Conservation (phyloP, 2,329 filamentous ascomycete species). For the Cordyceps sp. region DNA sequence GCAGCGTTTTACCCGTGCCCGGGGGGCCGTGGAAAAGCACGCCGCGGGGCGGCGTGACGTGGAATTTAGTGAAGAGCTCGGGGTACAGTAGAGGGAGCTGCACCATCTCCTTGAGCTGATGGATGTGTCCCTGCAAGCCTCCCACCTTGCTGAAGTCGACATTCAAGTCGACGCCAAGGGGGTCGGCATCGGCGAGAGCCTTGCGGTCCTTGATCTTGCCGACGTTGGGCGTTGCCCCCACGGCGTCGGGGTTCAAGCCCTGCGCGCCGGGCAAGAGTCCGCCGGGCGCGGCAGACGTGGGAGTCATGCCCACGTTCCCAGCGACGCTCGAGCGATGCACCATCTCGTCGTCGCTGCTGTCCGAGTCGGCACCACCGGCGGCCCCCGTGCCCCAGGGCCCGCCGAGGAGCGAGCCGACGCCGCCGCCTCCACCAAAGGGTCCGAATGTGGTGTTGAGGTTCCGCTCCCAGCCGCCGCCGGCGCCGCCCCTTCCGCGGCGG, state of each 20-base stretch:
- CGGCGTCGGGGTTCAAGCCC: conserved; percentile 25
- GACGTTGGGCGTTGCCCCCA: conserved; percentile 53
- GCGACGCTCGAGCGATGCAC: conserved; percentile 38
- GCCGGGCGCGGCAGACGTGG: conserved; percentile 30
- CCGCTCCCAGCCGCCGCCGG: conserved; percentile 51
- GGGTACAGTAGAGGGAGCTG: conserved; percentile 86
- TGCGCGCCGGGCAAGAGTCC: conserved; percentile 24
- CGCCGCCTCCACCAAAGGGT: conserved; percentile 77
- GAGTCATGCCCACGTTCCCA: conserved; percentile 47
- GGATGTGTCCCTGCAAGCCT: conserved; percentile 82
- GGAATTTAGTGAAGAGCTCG: conserved; percentile 79
- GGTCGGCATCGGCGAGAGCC: conserved; percentile 82
- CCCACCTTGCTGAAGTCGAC: conserved; percentile 93
- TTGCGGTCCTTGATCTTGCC: conserved; percentile 91
- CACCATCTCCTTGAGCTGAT: conserved; percentile 98
- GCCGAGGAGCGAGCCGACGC: conserved; percentile 52
- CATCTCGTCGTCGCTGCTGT: conserved; percentile 91
- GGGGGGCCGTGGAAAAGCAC: conserved; percentile 95
- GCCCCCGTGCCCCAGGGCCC: conserved; percentile 62
- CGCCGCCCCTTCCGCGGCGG: conserved; percentile 45
- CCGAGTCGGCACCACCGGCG: conserved; percentile 70
- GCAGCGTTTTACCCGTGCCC: conserved; percentile 93
- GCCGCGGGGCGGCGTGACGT: conserved; percentile 85
- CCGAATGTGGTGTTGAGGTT: conserved; percentile 79
- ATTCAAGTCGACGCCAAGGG: conserved; percentile 78